Conservation (phyloP, 441 rosid genomes). For the Corymbia citriodora region DNA sequence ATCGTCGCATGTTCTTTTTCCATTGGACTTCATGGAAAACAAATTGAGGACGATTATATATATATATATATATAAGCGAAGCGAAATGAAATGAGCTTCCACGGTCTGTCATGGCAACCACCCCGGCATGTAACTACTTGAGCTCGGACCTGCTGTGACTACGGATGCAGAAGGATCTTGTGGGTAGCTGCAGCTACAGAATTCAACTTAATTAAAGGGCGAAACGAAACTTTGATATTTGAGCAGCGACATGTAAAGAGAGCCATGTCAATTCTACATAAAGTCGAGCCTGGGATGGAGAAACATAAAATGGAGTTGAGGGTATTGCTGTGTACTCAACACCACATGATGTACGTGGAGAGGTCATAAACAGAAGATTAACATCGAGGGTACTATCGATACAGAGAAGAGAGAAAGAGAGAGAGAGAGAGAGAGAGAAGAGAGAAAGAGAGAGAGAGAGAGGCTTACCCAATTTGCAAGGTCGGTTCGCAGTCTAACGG, state of each 20-base stretch:
- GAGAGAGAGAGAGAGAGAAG: not conserved
- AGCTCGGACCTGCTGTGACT: constrained; percentile 69
- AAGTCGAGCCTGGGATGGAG: not conserved
- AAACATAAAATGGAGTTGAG: not conserved
- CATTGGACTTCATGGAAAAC: not conserved
- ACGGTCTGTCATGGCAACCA: constrained; percentile 70
- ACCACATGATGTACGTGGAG: not conserved
- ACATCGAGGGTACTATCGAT: not conserved
- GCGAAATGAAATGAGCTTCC: not conserved
- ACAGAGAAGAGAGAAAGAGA: not conserved
- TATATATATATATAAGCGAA: not conserved
- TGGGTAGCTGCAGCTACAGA: constrained; percentile 41
- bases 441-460: not conserved
- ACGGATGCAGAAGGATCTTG: constrained; percentile 42
- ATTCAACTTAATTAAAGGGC: not conserved
- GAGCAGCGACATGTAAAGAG: not conserved
- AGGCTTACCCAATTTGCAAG: constrained; percentile 75
- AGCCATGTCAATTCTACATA: not conserved
- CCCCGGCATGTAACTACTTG: constrained; percentile 80
- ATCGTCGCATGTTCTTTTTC: not conserved
- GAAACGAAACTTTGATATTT: not conserved
- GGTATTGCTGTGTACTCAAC: not conserved
- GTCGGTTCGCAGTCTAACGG: constrained; percentile 93
- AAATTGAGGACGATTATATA: not conserved
- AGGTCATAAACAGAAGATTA: not conserved